Conservation (phyloP, 2,329 filamentous ascomycete genomes). For the Microcyclospora pomicola region DNA sequence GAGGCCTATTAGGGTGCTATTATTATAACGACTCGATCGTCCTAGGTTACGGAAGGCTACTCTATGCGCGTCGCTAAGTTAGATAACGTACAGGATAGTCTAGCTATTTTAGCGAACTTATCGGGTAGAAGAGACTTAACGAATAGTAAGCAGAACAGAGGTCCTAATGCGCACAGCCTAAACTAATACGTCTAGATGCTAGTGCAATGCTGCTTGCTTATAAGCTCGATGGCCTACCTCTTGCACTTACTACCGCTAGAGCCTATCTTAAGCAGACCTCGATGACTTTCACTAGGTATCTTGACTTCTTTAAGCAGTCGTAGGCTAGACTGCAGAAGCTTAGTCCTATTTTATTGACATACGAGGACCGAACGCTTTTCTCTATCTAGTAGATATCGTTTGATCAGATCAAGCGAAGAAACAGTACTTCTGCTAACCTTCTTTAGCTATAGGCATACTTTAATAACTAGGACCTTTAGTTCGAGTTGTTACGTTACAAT, state of each 20-base stretch:
- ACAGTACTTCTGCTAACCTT: neutral
- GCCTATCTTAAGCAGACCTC: neutral
- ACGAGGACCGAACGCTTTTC: neutral
- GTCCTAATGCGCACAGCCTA: neutral
- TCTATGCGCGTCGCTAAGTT: conserved; percentile 23
- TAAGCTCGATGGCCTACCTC: neutral
- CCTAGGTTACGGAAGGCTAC: conserved; percentile 22
- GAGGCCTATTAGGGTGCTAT: conserved; percentile 27
- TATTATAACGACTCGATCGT: conserved; percentile 28
- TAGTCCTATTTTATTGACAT: neutral
- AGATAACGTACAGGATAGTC: conserved; percentile 16
- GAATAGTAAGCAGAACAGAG: conserved; percentile 12
- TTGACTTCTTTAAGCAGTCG: neutral
- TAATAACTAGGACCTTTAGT: neutral
- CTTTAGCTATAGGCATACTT: neutral
- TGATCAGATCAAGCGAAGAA: neutral
- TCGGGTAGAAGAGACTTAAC: conserved; percentile 13
- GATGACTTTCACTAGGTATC: neutral
- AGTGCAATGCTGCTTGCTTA: neutral
- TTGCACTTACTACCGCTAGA: neutral
- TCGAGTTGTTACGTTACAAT: neutral
- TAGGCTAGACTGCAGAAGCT: neutral
- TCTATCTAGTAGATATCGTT: neutral
- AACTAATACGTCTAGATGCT: neutral
- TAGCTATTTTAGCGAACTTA: conserved; percentile 21